A percentile compares a stretch with the other conserved stretches of the same genome.
Conservation (phyloP, 768 basidiomycete species). For the Artomyces pyxidatus region DNA sequence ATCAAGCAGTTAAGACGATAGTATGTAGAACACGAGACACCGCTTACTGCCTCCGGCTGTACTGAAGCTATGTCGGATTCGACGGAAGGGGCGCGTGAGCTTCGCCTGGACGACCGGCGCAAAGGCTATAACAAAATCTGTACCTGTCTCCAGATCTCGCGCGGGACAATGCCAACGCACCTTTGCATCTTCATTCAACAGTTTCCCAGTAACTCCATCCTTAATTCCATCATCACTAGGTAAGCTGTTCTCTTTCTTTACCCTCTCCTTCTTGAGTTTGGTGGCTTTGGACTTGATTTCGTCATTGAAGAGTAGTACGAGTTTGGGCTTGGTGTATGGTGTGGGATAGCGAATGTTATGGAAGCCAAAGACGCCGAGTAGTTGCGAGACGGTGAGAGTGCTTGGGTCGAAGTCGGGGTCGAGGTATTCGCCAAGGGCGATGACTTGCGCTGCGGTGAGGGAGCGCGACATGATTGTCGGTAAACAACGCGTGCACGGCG, state of each 20-base stretch:
- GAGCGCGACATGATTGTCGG: conserved; percentile 52
- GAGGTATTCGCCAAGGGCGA: conserved; percentile 70
- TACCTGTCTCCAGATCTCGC: conserved; percentile 5
- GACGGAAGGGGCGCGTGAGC: conserved; percentile 45
- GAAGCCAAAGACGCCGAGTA: conserved; percentile 68
- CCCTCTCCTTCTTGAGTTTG: conserved; percentile 54
- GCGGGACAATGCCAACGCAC: conserved; percentile 25
- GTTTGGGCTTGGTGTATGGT: conserved; percentile 69
- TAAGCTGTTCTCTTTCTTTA: conserved; percentile 57
- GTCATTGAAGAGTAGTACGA: conserved; percentile 70
- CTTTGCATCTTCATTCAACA: conserved; percentile 40
- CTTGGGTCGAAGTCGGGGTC: conserved; percentile 69
- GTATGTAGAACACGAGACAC: neutral
- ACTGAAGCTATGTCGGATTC: conserved; percentile 32
- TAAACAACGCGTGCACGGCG: conserved; percentile 8
- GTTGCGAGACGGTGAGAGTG: conserved; percentile 70
- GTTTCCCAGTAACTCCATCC: conserved; percentile 76
- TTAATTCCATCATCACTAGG: conserved; percentile 79
- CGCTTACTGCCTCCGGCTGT: conserved; percentile 49
- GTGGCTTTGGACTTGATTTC: conserved; percentile 55
- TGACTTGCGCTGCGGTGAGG: conserved; percentile 70
- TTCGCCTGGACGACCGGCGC: conserved; percentile 55
- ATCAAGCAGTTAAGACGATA: conserved; percentile 10
- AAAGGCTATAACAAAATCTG: conserved; percentile 22
- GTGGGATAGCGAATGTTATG: conserved; percentile 71